Evolutionary conservation across 257 asterid genomes (phyloP).

Genomic region (Solanum tacnaense): DNA sequence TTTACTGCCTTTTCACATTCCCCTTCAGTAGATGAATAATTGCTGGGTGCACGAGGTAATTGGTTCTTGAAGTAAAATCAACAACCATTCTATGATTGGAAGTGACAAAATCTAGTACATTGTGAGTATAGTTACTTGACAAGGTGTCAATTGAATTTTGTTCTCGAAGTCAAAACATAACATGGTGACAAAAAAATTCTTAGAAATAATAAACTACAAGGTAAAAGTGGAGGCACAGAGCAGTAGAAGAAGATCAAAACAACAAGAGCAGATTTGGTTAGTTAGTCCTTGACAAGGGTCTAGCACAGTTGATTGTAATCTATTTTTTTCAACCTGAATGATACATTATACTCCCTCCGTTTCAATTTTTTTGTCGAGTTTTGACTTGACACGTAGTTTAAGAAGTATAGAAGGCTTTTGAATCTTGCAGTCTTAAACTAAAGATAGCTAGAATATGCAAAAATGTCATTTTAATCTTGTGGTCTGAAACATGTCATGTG

Average conservation of each 20-base stretch:
- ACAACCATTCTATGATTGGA: not conserved
- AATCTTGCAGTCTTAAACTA: not conserved
- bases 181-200: not conserved
- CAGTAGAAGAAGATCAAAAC: not conserved
- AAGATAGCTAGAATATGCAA: too few relatives aligned
- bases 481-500: not conserved
- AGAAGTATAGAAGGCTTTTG: not conserved
- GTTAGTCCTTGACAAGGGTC: not conserved
- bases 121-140: not conserved
- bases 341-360: not conserved
- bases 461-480: not conserved
- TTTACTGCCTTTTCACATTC: not conserved
- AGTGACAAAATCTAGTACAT: not conserved
- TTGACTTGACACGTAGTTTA: not conserved
- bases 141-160: not conserved
- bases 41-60: not conserved
- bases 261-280: not conserved
- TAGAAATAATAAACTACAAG: not conserved
- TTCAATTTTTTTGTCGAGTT: not conserved
- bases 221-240: not conserved
- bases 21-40: not conserved
- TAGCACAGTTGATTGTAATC: not conserved
- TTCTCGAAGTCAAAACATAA: not conserved
- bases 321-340: not conserved
- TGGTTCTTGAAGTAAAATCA: not conserved